A percentile compares a stretch with the other conserved stretches of the same genome.
Conservation (phyloP, 306 rosid species). For the Crataegus laevigata region DNA sequence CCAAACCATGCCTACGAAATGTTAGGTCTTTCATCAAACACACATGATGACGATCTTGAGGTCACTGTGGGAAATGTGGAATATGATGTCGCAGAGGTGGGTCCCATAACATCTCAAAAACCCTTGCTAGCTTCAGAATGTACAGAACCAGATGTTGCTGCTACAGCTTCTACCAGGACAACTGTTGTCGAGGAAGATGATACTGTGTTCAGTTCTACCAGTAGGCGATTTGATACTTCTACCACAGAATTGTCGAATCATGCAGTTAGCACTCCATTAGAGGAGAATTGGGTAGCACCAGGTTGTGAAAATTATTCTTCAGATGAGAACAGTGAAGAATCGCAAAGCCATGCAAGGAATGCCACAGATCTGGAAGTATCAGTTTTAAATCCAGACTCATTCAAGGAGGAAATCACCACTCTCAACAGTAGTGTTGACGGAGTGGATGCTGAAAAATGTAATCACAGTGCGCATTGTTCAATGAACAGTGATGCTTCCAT, state of each 20-base stretch:
- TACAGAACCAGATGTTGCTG: conserved; percentile 26
- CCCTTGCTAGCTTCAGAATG: conserved; percentile 26
- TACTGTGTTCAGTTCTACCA: conserved; percentile 20
- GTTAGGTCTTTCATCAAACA: conserved; percentile 25
- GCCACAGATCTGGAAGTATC: conserved; percentile 33
- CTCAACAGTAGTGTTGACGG: conserved; percentile 18
- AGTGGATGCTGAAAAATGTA: conserved; percentile 29
- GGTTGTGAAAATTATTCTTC: conserved; percentile 22
- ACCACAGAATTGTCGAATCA: conserved; percentile 27
- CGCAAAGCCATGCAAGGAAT: conserved; percentile 22
- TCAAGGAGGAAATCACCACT: conserved; percentile 31
- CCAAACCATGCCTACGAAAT: conserved; percentile 35
- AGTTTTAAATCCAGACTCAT: conserved; percentile 28
- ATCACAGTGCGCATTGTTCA: conserved; percentile 18
- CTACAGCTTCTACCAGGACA: conserved; percentile 23
- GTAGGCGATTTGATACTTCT: conserved; percentile 34
- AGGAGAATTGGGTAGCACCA: conserved; percentile 25
- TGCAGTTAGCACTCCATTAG: conserved; percentile 23
- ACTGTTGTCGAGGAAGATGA: conserved; percentile 37
- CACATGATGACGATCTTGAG: conserved; percentile 31
- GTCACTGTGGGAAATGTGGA: conserved; percentile 27
- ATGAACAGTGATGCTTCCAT: conserved; percentile 32
- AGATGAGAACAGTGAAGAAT: conserved; percentile 29
- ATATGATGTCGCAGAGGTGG: conserved; percentile 22
- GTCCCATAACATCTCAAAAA: conserved; percentile 26